Base-by-base conservation (phyloP, 495 filamentous ascomycete species). In the Aspergillus avenaceus region DNA sequence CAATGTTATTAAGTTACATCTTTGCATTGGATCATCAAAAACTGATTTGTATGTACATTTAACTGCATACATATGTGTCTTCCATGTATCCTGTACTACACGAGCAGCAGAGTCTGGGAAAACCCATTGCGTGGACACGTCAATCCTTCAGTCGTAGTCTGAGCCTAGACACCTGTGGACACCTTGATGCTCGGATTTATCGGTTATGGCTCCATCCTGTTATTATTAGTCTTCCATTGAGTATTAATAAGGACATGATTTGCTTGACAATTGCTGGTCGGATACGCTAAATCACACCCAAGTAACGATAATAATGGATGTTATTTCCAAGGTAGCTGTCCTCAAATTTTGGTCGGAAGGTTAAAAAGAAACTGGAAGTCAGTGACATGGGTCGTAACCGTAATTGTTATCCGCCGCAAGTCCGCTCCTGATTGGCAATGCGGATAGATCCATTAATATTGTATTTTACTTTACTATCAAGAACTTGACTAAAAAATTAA, bases 111-210 rank as follows among this genome's bases (percentile, higher is more conserved):
- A 25, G 25, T 25, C 23, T 25, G 37, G 23, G 16, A 37, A 31
- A n/a, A 14, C 46, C 5, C 8, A 41, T 41, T 49, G 36, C 34
- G 46, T 41, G 34, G 36, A 47, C 45, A 47, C 45, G 45, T 47
- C 45, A 37, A 37, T 37, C 45, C 45, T 12, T 47, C 22, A 27
- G 19, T 9, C 23, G 14, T 16, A 24, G 19, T 34, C 22, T 19
- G 34, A 52, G 50, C 43, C 50, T 52, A 52, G 50, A 52, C 45
- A 43, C 42, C 21, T 23, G 37, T 46, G 50, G 50, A 27, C 27
- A 34, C 49, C 37, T 21, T 41, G 36, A 42, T 28, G 19, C 36
- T 42, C 46, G 46, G 47, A 28, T 18, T 31, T 41, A 41, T 49
- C 19, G 31, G 31, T 22, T 31, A 29, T 49, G 47, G 47, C 36